phyloP scores from a whole-genome alignment of 2,329 filamentous ascomycete species.

The Paecilomyces dactylethromorphus region DNA sequence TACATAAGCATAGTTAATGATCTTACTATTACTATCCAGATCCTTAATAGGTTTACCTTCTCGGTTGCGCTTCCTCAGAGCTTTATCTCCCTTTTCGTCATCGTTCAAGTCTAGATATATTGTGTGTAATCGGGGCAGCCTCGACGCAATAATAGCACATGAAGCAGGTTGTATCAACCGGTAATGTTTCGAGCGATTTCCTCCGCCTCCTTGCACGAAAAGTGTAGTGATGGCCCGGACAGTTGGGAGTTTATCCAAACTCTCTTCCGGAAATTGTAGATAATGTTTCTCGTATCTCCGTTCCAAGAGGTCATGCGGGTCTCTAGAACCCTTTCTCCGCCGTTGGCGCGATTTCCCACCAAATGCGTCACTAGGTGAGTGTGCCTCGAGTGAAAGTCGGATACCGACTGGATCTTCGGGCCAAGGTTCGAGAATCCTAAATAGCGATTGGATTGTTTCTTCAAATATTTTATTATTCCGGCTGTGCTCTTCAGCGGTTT shows the following conservation, averaged over 20 bases:
- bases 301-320: background rate
- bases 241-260: background rate
- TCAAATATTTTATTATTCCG: conserved; percentile 2
- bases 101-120: background rate
- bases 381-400: background rate
- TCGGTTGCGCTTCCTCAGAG: background rate
- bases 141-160: background rate
- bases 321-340: background rate
- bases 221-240: background rate
- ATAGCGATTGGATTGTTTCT: background rate
- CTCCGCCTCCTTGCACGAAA: background rate
- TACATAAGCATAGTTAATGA: background rate
- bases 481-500: conserved; percentile 1
- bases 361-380: background rate
- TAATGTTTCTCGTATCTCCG: background rate
- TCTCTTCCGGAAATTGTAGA: background rate
- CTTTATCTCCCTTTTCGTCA: background rate
- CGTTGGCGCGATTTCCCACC: background rate
- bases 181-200: no score
- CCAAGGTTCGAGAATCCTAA: background rate
- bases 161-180: background rate
- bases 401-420: background rate
- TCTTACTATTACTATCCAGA: background rate
- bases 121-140: background rate
- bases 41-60: background rate